Base-by-base conservation (phyloP, 208 protist species). In the Vickermania ingenoplastis region DNA sequence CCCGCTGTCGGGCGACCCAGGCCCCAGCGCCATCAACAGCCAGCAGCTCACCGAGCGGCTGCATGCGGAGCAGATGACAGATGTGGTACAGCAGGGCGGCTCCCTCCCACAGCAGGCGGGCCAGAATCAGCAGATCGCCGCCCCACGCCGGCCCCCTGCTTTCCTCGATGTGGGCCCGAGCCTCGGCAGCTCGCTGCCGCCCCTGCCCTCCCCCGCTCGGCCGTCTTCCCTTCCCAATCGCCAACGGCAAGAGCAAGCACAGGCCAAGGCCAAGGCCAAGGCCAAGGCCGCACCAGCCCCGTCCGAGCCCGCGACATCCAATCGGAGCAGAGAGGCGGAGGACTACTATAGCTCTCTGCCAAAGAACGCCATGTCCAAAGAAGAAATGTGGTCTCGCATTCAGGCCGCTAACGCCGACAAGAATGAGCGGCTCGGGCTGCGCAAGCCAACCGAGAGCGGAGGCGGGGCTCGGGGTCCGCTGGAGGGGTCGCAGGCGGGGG, bases 361-460 rank as follows among this genome's bases (percentile, higher is more conserved):
- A 29, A 71, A 69, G n/a, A 87, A 91, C 41, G 77, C 78, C 41
- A 57, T 91, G 63, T 78, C 74, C 48, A 94, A 94, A 57, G 83
- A 94, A 65, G 79, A 94, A 52, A 91, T 94, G 84, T 91, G 87
- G 84, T 49, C 55, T 22, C 81, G 84, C 53, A 91, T 91, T 57
- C 59, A 29, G 11, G 45, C 68, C 59, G 66, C 57, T 59, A 50
- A 67, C 69, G 11, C 70, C 57, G 66, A 85, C 73, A 54, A 77
- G 79, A 63, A 69, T 61, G 63, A 67, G 63, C 75, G 26, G 64
- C 36, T 45, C 36, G 36, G 36, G 17, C 36, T n/a, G 7, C 36
- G 36, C 36, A 7, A 17, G 36, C 36, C 36, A 7, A 45, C 36
- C 17, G 36, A n/a, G 7, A n/a, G 11, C 11, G 36, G 36, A 17